Evolutionary conservation across 2,329 filamentous ascomycete genomes (phyloP), one percentile per base, ranked within the genome.

Genomic region (Passalora sequoiae): DNA sequence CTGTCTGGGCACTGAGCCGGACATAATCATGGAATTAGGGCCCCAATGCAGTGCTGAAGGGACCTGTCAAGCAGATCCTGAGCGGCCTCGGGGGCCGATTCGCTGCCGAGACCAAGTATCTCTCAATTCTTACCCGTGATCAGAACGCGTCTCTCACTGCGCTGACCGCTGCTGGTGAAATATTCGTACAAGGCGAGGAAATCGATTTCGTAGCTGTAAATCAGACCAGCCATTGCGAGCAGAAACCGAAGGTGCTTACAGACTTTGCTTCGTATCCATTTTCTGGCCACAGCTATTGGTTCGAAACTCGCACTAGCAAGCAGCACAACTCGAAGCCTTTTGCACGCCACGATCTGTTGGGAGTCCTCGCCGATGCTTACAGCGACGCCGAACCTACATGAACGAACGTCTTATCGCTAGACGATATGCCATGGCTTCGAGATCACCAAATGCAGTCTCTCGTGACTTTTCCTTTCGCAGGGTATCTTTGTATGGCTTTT

Each of bases 361-460:
- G 43, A 30, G 25, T 37, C n/a, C 38, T 29, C 6, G 38, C 13
- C 13, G 12, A 20, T 30, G n/a, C 24, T 15, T n/a, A 9, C 16
- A 41, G 31, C 38, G 25, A 37, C 21, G 16, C 19, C 6, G 43
- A 40, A n/a, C 29, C 38, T 15, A 21, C 15, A 6, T 46, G 43
- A 38, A 13, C 38, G 10, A 46, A 46, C 19, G 19, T 38, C 27
- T 16, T 47, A 19, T 19, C 27, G 5, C 12, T 33, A 4, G 24
- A 22, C 1, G 57, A 64, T 13, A 30, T 58, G 1, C 51, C 59
- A 2, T 66, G 63, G 64, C 36, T 67, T 6, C 36, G 42, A n/a
- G 58, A 59, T 13, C 64, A 67, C 42, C 37, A 54, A 7, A 44
- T 67, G 6, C 47, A 57, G 15, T 51, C 43, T 7, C 48, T 54